Evolutionary conservation across 2,329 filamentous ascomycete species (phyloP).

Genomic region (Dendrostoma leiphaemia): DNA sequence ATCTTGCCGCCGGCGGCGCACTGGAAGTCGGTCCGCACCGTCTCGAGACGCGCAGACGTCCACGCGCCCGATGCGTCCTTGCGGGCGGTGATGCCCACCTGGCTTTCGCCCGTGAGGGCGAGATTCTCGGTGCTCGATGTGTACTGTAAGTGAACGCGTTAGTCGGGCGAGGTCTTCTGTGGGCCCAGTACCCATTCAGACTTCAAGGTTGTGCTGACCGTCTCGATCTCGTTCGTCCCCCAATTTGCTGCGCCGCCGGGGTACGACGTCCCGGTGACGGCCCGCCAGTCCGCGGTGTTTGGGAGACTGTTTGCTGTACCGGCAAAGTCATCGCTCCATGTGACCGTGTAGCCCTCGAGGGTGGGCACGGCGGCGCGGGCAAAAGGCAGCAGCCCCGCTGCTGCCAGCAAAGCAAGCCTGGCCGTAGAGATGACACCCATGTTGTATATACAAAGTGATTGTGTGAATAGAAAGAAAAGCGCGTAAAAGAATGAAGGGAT

Average conservation of each 20-base stretch:
- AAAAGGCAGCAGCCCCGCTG: conserved; percentile 6
- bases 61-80: conserved; percentile 8
- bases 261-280: conserved; percentile 1
- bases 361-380: conserved; percentile 15
- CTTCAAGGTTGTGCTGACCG: too few species aligned
- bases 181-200: background rate
- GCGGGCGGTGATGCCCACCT: conserved; percentile 6
- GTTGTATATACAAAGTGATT: background rate
- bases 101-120: conserved; percentile 5
- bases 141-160: background rate
- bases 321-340: conserved; percentile 33
- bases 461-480: background rate
- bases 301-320: conserved; percentile 10
- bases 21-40: conserved; percentile 20
- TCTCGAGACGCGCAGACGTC: conserved; percentile 23
- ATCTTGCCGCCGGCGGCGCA: conserved; percentile 25
- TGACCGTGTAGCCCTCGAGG: conserved; percentile 22
- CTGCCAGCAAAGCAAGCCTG: background rate
- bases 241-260: conserved; percentile 9
- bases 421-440: conserved; percentile 1
- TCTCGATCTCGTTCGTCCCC: conserved; percentile 7
- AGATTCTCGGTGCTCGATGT: conserved; percentile 8
- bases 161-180: background rate
- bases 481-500: background rate
- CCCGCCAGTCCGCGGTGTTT: conserved; percentile 5